Evolutionary conservation across 208 protist genomes (phyloP), one percentile per base, ranked within the genome.

Genomic region (Trypanosoma congolense): DNA sequence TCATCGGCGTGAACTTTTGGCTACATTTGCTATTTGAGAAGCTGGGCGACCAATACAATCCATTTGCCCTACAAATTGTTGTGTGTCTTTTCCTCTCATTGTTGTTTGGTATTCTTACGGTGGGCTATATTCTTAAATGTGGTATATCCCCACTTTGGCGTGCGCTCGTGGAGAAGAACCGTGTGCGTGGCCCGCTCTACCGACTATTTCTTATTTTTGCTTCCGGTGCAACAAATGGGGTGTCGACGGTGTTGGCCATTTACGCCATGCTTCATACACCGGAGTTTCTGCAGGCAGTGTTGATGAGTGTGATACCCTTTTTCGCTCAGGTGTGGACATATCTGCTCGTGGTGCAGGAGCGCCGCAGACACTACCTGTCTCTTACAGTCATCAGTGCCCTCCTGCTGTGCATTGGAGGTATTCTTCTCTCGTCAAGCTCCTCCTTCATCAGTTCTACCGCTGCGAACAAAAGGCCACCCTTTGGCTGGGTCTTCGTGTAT

Each of bases 1-100:
- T 92, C 19, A 87, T 92, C 40, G 45, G 75, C 6, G 43, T 79
- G 43, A 92, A 92, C 70, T 92, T 92, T 51, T 92, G 84, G 81
- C 56, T 89, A 16, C 38, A 70, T 24, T 83, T 92, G 38, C 77
- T 80, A 0, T 21, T 47, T 24, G 65, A 77, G 14, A 24, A 55
- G 2, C 29, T 60, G 29, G 43, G 18, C 22, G 61, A 65, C 48
- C 80, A 84, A 64, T 73, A 64, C 18, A 80, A 58, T 29, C 80
- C 83, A 57, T 87, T 92, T 48, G 78, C 80, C 18, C 70, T 87
- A 21, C 84, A 89, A 51, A 74, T 88, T 18, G 70, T 92, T 53
- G 48, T 70, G 5, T 66, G 63, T 55, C 21, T 64, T n/a, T 71
- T 92, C 19, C 61, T 92, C 4, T 45, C 78, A 2, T 36, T 84